Percentiles rank a stretch among this genome's conserved stretches.
Evolutionary conservation across 345 rosid species (phyloP).

Genomic region (Rhizophora mangle): DNA sequence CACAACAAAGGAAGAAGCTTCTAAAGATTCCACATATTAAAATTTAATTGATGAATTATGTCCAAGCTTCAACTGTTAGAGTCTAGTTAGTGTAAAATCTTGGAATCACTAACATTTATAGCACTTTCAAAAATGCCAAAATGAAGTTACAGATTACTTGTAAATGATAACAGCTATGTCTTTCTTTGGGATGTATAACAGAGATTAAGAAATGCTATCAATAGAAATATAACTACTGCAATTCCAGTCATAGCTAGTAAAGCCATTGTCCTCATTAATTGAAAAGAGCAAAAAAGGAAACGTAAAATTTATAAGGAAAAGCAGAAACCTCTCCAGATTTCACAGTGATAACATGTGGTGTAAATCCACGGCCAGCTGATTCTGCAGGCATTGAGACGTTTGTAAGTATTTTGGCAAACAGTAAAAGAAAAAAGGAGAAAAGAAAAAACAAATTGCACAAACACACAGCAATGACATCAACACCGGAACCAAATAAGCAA

Average conservation of each 20-base stretch:
- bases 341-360: conserved; percentile 60
- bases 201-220: not conserved
- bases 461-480: not conserved
- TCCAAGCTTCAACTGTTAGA: conserved; percentile 1
- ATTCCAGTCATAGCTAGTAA: not conserved
- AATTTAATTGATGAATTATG: not conserved
- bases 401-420: not conserved
- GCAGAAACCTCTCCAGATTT: conserved; percentile 65
- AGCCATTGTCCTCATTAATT: not conserved
- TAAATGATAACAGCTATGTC: too few species aligned
- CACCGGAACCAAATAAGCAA: not conserved
- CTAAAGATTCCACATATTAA: not conserved
- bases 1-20: not conserved
- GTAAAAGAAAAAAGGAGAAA: too few species aligned
- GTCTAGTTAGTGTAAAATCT: not conserved
- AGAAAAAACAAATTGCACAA: not conserved
- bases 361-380: conserved; percentile 46
- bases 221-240: not conserved
- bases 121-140: too few species aligned
- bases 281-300: not conserved
- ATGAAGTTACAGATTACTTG: too few species aligned
- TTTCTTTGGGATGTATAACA: too few species aligned
- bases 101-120: too few species aligned
- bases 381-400: conserved; percentile 40
- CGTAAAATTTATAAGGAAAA: conserved; percentile 12